Base-by-base conservation (phyloP, 148 eudicot species). In the Rhododendron molle region DNA sequence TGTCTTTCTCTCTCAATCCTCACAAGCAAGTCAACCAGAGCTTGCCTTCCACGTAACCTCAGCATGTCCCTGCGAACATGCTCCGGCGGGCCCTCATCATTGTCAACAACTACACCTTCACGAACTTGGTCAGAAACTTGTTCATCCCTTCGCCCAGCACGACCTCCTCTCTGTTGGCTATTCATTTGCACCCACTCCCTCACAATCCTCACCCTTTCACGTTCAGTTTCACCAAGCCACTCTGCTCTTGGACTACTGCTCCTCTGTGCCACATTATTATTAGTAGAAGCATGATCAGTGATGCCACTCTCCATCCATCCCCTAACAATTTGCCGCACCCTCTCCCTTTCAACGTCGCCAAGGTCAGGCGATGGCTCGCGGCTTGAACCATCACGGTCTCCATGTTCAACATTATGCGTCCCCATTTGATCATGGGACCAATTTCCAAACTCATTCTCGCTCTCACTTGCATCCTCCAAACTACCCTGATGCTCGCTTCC, bases 141-240 rank as follows among this genome's bases (percentile, higher is more conserved):
- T 83, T 91, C 93, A 85, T 94, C 95, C 92, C 96, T 97, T 28
- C 90, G 89, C 38, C 89, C 90, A 84, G 89, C 89, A 44, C 92
- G 95, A 69, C 92, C 79, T 73, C 96, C 96, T 90, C 99, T 93
- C 71, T 94, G 98, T 83, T 95, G 98, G 89, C 96, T 95, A 30
- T 97, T 90, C 96, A 93, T 93, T 80, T 95, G 99, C 89, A 97
- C 95, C 98, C 96, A 97, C 88, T 95, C 98, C 91, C 99, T 93
- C 54, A 94, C 99, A 87, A 94, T 91, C 89, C 99, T 94, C 62
- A 97, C 99, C 88, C 98, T 92, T 87, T 95, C 99, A 78, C 98
- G 94, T 90, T 97, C 99, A 21, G 94, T 94, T 90, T 97, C 99
- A 78, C 99, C 99, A 50, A 97, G 93, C 99, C 98, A 97, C 83